Evolutionary conservation across 192 early-diverging fungal genomes (phyloP).

Genomic region (Irineochytrium annulatum): DNA sequence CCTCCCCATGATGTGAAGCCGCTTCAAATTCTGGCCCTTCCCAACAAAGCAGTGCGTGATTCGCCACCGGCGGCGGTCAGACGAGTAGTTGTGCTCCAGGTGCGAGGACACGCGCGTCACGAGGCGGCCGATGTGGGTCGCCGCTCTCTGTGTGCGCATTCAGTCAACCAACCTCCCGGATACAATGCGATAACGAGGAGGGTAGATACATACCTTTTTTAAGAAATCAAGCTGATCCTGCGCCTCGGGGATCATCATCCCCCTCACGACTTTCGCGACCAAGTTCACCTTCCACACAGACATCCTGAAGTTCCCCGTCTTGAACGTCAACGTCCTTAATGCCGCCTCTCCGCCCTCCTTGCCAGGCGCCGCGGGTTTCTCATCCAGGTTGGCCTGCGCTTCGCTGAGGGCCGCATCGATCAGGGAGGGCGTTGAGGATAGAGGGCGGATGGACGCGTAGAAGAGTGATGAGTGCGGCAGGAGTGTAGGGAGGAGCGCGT

Average conservation of each 20-base stretch:
- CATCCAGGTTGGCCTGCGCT: too few species aligned
- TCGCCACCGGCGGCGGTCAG: slow-evolving; percentile 21
- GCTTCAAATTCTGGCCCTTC: slow-evolving; percentile 71
- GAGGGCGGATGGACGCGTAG: too few species aligned
- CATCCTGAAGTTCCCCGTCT: slow-evolving; percentile 29
- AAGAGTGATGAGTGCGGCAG: too few species aligned
- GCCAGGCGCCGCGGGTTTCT: too few species aligned
- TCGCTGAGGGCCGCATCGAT: too few species aligned
- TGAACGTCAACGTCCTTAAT: slow-evolving; percentile 25
- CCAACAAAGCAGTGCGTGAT: slow-evolving; percentile 75
- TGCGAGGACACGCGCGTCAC: slow-evolving; percentile 27
- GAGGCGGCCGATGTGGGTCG: slow-evolving; percentile 22
- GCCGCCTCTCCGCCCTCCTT: too few species aligned
- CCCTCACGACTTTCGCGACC: slow-evolving; percentile 38
- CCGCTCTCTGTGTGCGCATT: too few species aligned
- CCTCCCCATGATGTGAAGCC: slow-evolving; percentile 72
- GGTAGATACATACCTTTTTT: too few species aligned
- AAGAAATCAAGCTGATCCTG: slow-evolving; percentile 39
- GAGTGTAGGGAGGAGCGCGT: too few species aligned
- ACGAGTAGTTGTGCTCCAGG: slow-evolving; percentile 25
- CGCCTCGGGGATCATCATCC: slow-evolving; percentile 37
- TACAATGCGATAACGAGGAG: too few species aligned
- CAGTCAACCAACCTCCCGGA: too few species aligned
- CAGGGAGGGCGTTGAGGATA: too few species aligned
- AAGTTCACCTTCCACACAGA: slow-evolving; percentile 41